phyloP scores from a whole-genome alignment of 768 basidiomycete species.

The Collybiopsis confluens region DNA sequence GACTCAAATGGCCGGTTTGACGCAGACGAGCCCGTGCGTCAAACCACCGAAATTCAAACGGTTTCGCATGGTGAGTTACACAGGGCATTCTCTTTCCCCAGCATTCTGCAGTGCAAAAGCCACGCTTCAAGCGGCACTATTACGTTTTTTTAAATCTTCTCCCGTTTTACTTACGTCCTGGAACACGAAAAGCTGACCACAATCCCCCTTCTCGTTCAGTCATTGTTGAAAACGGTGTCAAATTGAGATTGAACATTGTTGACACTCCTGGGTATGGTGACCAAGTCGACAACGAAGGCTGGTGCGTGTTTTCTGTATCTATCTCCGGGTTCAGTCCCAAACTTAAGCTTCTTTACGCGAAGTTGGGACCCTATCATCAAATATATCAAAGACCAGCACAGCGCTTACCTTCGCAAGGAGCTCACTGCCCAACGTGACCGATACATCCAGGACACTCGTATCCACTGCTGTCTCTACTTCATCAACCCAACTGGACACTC shows the following conservation, averaged over 20 bases:
- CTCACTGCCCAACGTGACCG: constrained; percentile 98
- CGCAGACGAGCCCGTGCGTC: constrained; percentile 83
- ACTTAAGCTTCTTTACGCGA: background rate
- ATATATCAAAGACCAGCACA: constrained; percentile 99
- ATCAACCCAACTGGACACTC: constrained; percentile 99
- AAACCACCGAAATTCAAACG: constrained; percentile 96
- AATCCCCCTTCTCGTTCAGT: constrained; percentile 41
- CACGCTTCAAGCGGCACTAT: background rate
- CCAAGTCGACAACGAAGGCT: constrained; percentile 98
- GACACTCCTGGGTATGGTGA: constrained; percentile 99
- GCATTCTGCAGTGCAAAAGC: background rate
- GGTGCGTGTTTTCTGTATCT: constrained; percentile 45
- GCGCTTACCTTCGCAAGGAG: constrained; percentile 97
- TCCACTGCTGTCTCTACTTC: constrained; percentile 98
- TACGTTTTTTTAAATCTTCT: background rate
- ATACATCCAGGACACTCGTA: constrained; percentile 96
- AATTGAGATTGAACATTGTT: constrained; percentile 92
- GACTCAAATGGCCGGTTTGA: constrained; percentile 94
- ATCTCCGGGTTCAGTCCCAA: constrained; percentile 8
- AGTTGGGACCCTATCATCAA: constrained; percentile 99
- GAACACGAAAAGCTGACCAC: background rate
- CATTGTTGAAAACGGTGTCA: constrained; percentile 94
- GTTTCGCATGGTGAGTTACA: constrained; percentile 81
- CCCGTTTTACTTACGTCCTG: background rate
- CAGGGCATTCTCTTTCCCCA: too few species aligned